phyloP scores from a whole-genome alignment of 768 basidiomycete species.

The Agaricus blazei region DNA sequence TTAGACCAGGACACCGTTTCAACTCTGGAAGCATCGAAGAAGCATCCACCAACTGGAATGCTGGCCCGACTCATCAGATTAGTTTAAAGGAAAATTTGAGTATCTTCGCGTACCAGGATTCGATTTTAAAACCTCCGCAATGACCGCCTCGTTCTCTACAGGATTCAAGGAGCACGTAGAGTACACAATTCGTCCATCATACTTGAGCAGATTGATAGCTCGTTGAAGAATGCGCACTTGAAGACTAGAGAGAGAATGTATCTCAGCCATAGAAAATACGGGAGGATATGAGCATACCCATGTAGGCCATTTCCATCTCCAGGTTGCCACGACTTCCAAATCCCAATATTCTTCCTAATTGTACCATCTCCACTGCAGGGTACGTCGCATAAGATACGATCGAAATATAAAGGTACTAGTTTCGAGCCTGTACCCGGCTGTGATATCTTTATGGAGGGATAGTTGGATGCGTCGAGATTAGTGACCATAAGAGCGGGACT shows the following conservation, averaged over 20 bases:
- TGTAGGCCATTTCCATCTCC: conserved; percentile 91
- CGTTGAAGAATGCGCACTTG: conserved; percentile 91
- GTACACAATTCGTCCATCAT: conserved; percentile 89
- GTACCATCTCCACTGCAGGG: conserved; percentile 99
- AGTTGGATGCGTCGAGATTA: conserved; percentile 90
- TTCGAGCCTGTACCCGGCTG: conserved; percentile 26
- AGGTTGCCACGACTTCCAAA: conserved; percentile 91
- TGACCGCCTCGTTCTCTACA: conserved; percentile 94
- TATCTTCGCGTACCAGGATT: conserved; percentile 50
- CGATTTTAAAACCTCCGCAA: conserved; percentile 73
- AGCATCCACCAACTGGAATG: conserved; percentile 78
- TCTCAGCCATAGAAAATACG: background rate
- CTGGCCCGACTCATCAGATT: conserved; percentile 24
- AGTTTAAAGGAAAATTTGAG: background rate
- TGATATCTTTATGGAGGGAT: conserved; percentile 59
- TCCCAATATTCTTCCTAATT: conserved; percentile 87
- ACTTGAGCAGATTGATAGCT: conserved; percentile 84
- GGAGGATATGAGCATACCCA: conserved; percentile 36
- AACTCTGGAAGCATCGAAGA: conserved; percentile 69
- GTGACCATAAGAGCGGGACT: conserved; percentile 92
- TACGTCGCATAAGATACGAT: conserved; percentile 93
- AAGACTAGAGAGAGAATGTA: conserved; percentile 42
- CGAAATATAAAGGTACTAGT: conserved; percentile 65
- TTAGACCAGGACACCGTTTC: conserved; percentile 69
- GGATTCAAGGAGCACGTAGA: conserved; percentile 98